Base-by-base conservation (phyloP, 495 filamentous ascomycete genomes). In the Beverwykella pulmonaria region DNA sequence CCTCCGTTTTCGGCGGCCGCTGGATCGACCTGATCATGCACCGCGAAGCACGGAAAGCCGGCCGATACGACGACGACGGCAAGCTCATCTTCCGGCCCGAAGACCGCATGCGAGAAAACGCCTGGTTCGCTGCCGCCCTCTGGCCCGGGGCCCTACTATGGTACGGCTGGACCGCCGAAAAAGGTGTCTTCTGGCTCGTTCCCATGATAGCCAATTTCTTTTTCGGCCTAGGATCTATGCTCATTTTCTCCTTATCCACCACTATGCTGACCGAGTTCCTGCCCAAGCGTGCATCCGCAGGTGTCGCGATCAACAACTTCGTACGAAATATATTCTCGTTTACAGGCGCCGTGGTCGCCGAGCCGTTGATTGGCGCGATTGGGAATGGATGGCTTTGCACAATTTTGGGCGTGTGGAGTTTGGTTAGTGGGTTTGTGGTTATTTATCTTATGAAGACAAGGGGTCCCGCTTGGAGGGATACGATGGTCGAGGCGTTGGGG, bases 21-120 rank as follows among this genome's bases (percentile, higher is more conserved):
- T 98, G 93, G 93, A 89, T 91, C 75, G 93, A 98, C 76, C 75
- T 74, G 32, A 95, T 98, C 75, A 98, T 98, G 93, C 81, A 85
- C 39, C 86, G 89, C 3, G 89, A 93, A 77, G 92, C 92, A 4
- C 78, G 77, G 25, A 88, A 84, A 65, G 91, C 90, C 0, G 84
- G 83, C 22, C 80, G 90, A 4, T 91, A 87, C 68, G 90, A 93
- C 63, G 82, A 83, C 27, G 78, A 86, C 30, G 90, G 90, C 19
- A 86, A 85, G 56, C 79, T 91, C 39, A 80, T 91, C 19, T 91
- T 86, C 74, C 79, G 83, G 0, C 93, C 93, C 0, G 93, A 97
- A 78, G 93, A 98, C 74, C 85, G 93, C 3, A 91, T 97, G 88
- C 79, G 86, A 19, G 88, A 96, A 67, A 98, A 98, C 69, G 91